Percentiles rank a stretch among this genome's conserved stretches.
Evolutionary conservation across 2,329 filamentous ascomycete species (phyloP).

Genomic region (Claviceps arundinis): DNA sequence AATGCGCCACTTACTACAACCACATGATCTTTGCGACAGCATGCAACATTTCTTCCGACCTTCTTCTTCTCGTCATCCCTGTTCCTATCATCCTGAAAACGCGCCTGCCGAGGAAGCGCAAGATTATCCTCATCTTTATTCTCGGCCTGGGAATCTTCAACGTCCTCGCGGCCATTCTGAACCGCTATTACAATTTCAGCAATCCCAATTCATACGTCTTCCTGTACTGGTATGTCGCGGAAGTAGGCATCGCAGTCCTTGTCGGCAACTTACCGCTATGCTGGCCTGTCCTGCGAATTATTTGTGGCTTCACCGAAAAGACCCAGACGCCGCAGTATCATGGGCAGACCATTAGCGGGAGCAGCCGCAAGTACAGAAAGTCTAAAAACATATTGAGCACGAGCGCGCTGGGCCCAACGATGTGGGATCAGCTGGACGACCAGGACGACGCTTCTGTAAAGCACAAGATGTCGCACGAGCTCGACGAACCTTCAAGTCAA

Average conservation of each 20-base stretch:
- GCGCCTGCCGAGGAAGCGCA: slow-evolving; percentile 27
- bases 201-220: slow-evolving; percentile 42
- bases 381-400: slow-evolving; percentile 6
- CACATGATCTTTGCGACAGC: slow-evolving; percentile 33
- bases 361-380: slow-evolving; percentile 6
- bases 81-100: slow-evolving; percentile 30
- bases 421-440: slow-evolving; percentile 19
- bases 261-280: slow-evolving; percentile 48
- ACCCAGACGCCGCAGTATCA: slow-evolving; percentile 14
- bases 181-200: slow-evolving; percentile 48
- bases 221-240: slow-evolving; percentile 47
- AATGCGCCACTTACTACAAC: slow-evolving; percentile 32
- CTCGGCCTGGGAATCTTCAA: slow-evolving; percentile 43
- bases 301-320: slow-evolving; percentile 15
- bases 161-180: slow-evolving; percentile 44
- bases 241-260: slow-evolving; percentile 44
- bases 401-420: slow-evolving; percentile 10
- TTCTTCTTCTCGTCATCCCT: slow-evolving; percentile 30
- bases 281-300: slow-evolving; percentile 40
- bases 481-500: slow-evolving; percentile 6
- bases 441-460: slow-evolving; percentile 7
- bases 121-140: slow-evolving; percentile 38
- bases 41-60: slow-evolving; percentile 34
- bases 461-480: neutral
- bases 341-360: slow-evolving; percentile 9